Percentiles rank a stretch among this genome's conserved stretches.
Conservation (phyloP, 805 yeast species). For the Myxozyma kluyveri region DNA sequence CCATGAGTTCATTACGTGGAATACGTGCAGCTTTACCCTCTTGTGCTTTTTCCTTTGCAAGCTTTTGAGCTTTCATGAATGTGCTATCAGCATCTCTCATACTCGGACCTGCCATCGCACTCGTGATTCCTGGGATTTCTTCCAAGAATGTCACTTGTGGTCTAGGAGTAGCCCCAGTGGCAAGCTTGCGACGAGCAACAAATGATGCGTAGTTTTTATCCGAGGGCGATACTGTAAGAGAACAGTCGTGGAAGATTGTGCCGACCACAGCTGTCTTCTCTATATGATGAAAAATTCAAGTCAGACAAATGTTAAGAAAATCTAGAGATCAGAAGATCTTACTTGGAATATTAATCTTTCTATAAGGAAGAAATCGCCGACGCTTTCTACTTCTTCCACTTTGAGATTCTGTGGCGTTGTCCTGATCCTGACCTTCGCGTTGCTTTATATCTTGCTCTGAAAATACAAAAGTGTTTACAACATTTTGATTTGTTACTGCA, state of each 20-base stretch:
- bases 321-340: too few species aligned
- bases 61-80: constrained; percentile 50
- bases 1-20: constrained; percentile 89
- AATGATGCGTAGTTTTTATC: constrained; percentile 70
- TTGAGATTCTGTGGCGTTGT: not conserved
- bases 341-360: constrained; percentile 30
- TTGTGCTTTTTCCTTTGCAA: constrained; percentile 36
- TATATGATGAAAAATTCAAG: not conserved
- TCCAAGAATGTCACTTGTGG: constrained; percentile 68
- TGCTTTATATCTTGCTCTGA: constrained; percentile 69
- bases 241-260: constrained; percentile 88
- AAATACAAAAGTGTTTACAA: constrained; percentile 81
- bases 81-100: constrained; percentile 67
- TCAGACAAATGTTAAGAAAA: constrained; percentile 16
- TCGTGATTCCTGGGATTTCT: constrained; percentile 82
- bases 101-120: constrained; percentile 82
- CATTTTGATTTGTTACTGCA: constrained; percentile 70
- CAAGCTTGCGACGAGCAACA: constrained; percentile 54
- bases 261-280: constrained; percentile 80
- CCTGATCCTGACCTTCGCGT: constrained; percentile 10
- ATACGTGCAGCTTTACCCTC: constrained; percentile 92
- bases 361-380: constrained; percentile 26
- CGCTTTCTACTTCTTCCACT: not conserved
- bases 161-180: constrained; percentile 42
- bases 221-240: constrained; percentile 48